These are phyloP conservation scores for Sporothrix globosa DNA, from an alignment of 2,329 filamentous ascomycete genomes.

Conservation along the genomic window DNA sequence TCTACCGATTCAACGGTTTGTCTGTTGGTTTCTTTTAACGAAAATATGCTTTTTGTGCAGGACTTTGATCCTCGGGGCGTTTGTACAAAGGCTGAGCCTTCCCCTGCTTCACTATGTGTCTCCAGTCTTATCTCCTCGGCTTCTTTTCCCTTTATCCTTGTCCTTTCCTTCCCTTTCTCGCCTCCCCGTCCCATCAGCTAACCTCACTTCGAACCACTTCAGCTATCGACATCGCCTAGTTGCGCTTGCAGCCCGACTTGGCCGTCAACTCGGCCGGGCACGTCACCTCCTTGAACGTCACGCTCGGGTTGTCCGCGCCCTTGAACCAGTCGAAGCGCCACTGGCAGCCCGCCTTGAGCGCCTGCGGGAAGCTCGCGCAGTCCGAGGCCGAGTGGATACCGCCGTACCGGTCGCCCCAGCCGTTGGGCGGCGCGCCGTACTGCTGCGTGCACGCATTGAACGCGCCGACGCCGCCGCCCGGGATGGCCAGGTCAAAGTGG, in stretches of 20 bases:
- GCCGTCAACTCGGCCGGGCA: conserved; percentile 56
- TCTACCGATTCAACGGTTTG: neutral
- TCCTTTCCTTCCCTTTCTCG: neutral
- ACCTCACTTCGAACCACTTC: neutral
- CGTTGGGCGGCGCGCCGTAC: conserved; percentile 51
- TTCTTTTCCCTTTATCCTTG: neutral
- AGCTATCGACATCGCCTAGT: neutral
- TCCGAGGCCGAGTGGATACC: conserved; percentile 56
- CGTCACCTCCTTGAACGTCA: conserved; percentile 59
- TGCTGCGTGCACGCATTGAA: conserved; percentile 55
- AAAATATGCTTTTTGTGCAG: too few relatives aligned
- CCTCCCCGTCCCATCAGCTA: neutral
- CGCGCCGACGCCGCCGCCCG: conserved; percentile 57
- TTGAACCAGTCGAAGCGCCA: conserved; percentile 69
- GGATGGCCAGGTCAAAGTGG: conserved; percentile 59
- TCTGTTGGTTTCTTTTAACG: neutral
- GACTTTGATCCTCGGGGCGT: neutral
- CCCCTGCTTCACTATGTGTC: neutral
- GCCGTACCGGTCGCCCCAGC: conserved; percentile 63
- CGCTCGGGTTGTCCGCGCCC: conserved; percentile 60
- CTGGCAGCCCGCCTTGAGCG: conserved; percentile 60
- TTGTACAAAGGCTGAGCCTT: conserved; percentile 11
- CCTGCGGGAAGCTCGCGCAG: conserved; percentile 57
- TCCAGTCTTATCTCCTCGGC: neutral
- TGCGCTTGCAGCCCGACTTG: conserved; percentile 44